phyloP scores from a whole-genome alignment of 2,329 filamentous ascomycete species.

The Pseudopithomyces chartarum region DNA sequence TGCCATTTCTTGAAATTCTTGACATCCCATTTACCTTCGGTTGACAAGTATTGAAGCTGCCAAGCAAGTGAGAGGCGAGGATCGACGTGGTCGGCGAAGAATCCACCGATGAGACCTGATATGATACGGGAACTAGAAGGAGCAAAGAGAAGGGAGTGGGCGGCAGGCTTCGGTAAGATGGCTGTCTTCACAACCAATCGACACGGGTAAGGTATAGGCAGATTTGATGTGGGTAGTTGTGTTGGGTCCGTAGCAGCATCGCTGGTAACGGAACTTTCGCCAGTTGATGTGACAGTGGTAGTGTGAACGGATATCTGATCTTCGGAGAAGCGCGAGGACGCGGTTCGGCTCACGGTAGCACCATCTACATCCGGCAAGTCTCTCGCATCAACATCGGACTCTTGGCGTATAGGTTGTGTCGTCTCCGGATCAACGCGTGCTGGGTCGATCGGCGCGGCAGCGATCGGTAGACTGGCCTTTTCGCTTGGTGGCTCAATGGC shows the following conservation, averaged over 20 bases:
- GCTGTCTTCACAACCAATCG: constrained; percentile 65
- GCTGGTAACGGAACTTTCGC: constrained; percentile 22
- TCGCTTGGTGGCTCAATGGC: constrained; percentile 35
- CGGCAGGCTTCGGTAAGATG: constrained; percentile 76
- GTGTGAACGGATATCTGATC: constrained; percentile 21
- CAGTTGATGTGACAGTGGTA: constrained; percentile 42
- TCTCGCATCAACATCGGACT: constrained; percentile 39
- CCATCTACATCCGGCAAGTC: constrained; percentile 29
- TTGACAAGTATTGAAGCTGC: constrained; percentile 88
- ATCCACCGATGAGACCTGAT: constrained; percentile 81
- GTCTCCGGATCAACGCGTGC: constrained; percentile 22
- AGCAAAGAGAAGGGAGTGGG: constrained; percentile 83
- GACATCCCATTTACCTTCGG: constrained; percentile 95
- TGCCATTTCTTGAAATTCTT: constrained; percentile 96
- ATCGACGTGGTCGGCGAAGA: constrained; percentile 76
- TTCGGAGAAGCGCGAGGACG: constrained; percentile 22
- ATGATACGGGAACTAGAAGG: constrained; percentile 75
- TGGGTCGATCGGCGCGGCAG: constrained; percentile 55
- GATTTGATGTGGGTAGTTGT: constrained; percentile 8
- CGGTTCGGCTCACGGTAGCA: constrained; percentile 18
- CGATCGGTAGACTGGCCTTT: constrained; percentile 51
- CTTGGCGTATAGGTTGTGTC: constrained; percentile 37
- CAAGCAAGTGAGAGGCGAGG: constrained; percentile 80
- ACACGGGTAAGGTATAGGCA: constrained; percentile 31
- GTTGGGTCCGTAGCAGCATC: constrained; percentile 15